Evolutionary conservation across 306 rosid genomes (phyloP).

Genomic region (Lathyrus aphaca): DNA sequence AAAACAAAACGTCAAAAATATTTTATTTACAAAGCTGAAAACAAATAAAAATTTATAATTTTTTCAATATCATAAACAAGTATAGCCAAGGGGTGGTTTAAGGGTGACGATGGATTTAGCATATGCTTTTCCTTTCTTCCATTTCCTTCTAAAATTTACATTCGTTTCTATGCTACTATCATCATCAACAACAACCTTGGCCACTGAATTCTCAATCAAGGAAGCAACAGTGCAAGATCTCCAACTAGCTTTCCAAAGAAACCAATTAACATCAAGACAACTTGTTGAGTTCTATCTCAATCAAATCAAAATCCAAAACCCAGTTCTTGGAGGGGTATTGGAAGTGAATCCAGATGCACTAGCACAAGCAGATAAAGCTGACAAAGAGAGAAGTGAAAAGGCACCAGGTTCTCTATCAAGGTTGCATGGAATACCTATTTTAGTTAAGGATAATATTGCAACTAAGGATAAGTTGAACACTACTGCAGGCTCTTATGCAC

Average conservation of each 20-base stretch:
- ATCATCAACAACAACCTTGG: neutral
- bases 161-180: neutral
- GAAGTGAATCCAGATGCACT: slow-evolving; percentile 71
- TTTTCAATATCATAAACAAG: too few relatives aligned
- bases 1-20: too few relatives aligned
- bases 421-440: slow-evolving; percentile 69
- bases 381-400: slow-evolving; percentile 38
- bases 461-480: slow-evolving; percentile 73
- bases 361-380: slow-evolving; percentile 56
- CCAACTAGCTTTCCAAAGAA: slow-evolving; percentile 54
- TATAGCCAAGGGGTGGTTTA: too few relatives aligned
- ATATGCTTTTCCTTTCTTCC: too few relatives aligned
- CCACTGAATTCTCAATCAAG: slow-evolving; percentile 40
- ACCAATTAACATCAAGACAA: slow-evolving; percentile 58
- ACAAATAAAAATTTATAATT: too few relatives aligned
- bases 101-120: too few relatives aligned
- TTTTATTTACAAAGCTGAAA: too few relatives aligned
- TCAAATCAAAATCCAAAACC: slow-evolving; percentile 48
- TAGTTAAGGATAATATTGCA: slow-evolving; percentile 68
- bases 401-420: slow-evolving; percentile 20
- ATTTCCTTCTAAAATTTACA: too few relatives aligned
- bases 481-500: slow-evolving; percentile 66
- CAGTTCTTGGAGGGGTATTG: slow-evolving; percentile 49
- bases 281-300: slow-evolving; percentile 62
- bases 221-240: slow-evolving; percentile 63